Evolutionary conservation across 805 yeast species (phyloP), one percentile per base, ranked within the genome.

Genomic region (Barnettozyma wickerhamii): DNA sequence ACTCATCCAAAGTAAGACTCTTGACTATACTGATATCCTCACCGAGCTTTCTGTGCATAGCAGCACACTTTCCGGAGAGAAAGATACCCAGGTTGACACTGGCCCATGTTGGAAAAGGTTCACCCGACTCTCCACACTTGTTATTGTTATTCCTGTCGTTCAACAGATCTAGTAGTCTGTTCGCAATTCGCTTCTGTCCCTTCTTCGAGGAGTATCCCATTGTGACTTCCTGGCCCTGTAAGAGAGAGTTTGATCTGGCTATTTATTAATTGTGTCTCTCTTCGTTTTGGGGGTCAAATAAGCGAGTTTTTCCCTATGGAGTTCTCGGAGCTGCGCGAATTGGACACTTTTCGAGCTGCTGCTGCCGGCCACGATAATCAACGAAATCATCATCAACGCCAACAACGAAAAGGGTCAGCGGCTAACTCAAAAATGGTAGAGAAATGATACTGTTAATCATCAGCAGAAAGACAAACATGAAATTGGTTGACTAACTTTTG

Each of bases 31-130:
- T 80, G 10, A 81, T 61, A 30, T 77, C 78, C 2, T 69, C 51
- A 0, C 88, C 85, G 32, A 85, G 66, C 41, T 74, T 74, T 45
- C 87, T 68, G 60, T 87, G 95, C 26, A 80, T 71, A 4, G 86
- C 77, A 7, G 95, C 91, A 70, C 95, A 87, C 49, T 93, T 67
- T 13, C 93, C 93, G 65, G 95, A 87, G 14, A 87, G 65, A 44
- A 87, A 79, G 5, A 85, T 64, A 20, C 95, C 95, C 32, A 85
- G 51, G 36, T 52, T 52, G 30, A 48, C 62, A 37, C 51, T 45
- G 9, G 51, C 57, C 51, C 53, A 51, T 1, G 52, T 85, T 7
- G 95, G 93, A 59, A 73, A 80, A 4, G 74, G 56, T 5, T 77
- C 64, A 3, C 76, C 75, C 63, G 95, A 86, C 57, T 86, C 95